Base-by-base conservation (phyloP, 805 yeast species). In the Yarrowia porcina region DNA sequence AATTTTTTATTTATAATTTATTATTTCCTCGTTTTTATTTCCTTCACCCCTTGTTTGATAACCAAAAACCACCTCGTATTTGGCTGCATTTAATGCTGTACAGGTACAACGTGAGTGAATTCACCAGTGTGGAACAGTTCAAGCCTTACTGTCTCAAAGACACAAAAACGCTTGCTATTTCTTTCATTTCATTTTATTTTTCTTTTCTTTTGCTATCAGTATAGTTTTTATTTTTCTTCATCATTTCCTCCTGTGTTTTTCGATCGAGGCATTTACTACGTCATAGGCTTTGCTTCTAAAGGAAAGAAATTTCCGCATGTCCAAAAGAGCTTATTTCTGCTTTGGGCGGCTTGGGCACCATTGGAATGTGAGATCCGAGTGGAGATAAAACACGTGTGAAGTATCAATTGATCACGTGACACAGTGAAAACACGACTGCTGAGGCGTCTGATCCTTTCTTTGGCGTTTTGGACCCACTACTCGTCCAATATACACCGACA, bases 261-360 rank as follows among this genome's bases (percentile, higher is more conserved):
- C 38, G 23, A 25, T 44, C 39, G 56, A 20, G 56, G 56, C 56
- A 49, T 49, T 45, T 45, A 32, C 39, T 49, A 49, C 56, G 56
- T 49, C 56, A 45, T 45, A 49, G 56, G 13, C 56, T 49, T 49
- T 32, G 56, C 56, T 49, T 32, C 39, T 21, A 32, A 47, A 45
- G 15, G 38, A 32, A 28, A 25, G 54, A 47, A 47, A 32, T 30
- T 47, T 45, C 50, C 50, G 50, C 50, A 45, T 3, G 36, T 18
- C 10, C 10, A 30, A 45, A 45, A 45, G n/a, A 25, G 13, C 36
- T 17, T 30, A 30, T 28, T 28, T 45, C 52, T 45, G 36, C 15
- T 45, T 45, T 30, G 52, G 52, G 52, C 52, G 52, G 18, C 4
- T 20, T 11, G 52, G 36, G 52, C 52, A 30, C 52, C 52, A 41